Conservation (phyloP, 208 protist genomes). For the Balamuthia mandrillaris region DNA sequence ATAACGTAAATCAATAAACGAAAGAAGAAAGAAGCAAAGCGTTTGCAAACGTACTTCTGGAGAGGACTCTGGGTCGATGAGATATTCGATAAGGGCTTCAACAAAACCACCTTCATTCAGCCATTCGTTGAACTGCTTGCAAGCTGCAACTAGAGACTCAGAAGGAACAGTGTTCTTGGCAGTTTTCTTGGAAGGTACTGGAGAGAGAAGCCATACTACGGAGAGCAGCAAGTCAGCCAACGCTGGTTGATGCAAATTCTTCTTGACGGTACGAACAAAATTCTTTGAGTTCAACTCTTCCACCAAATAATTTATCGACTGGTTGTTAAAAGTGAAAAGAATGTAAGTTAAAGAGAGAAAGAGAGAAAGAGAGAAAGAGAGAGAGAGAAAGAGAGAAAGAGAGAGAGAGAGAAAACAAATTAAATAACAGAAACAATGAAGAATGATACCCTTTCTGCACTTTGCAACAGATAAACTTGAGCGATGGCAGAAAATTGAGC, state of each 20-base stretch:
- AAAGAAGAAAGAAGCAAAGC: background rate
- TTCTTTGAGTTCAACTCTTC: background rate
- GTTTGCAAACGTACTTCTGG: no score
- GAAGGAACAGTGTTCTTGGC: background rate
- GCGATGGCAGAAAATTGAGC: background rate
- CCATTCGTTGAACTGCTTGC: background rate
- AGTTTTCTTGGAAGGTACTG: background rate
- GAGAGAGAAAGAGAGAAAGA: background rate
- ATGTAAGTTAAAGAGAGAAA: background rate
- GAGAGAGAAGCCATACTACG: background rate
- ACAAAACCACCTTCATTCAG: background rate
- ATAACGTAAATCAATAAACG: background rate
- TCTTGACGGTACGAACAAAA: background rate
- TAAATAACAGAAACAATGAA: no score
- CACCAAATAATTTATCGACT: background rate
- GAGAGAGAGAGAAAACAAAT: no score
- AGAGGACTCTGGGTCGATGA: background rate
- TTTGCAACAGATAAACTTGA: background rate
- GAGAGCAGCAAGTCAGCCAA: background rate
- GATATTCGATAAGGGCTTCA: background rate
- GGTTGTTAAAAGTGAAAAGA: background rate
- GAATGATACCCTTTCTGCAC: background rate
- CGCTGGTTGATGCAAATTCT: background rate
- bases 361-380: background rate
- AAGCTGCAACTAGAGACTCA: background rate